Evolutionary conservation across 768 basidiomycete genomes (phyloP).

Genomic region (Suillus occidentalis): DNA sequence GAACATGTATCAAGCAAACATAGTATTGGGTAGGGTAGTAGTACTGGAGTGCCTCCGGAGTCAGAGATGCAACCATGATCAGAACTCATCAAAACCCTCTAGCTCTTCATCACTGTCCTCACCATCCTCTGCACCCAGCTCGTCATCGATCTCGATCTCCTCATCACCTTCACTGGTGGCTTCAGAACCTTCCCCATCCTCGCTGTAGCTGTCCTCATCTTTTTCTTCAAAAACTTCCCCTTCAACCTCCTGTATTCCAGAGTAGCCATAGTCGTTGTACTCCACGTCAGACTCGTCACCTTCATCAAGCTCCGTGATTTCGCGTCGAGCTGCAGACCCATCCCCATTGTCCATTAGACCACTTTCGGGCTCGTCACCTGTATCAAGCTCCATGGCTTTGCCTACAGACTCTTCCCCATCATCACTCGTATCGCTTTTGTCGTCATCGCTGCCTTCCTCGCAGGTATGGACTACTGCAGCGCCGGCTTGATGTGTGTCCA

Average conservation of each 20-base stretch:
- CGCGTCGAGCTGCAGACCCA: no score
- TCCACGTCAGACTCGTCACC: neutral
- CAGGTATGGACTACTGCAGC: neutral
- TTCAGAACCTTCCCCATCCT: neutral
- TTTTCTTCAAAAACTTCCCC: neutral
- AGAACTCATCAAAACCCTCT: no score
- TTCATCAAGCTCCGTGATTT: neutral
- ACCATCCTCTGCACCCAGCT: neutral
- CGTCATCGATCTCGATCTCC: neutral
- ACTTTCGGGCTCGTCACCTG: no score
- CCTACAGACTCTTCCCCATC: neutral
- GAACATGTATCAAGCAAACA: no score
- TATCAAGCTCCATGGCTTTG: neutral
- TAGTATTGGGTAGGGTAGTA: no score
- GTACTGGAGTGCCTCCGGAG: no score
- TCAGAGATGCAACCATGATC: no score
- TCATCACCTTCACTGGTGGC: no score
- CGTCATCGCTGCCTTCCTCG: neutral
- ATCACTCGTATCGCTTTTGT: neutral
- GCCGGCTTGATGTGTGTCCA: neutral
- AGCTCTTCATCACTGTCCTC: neutral
- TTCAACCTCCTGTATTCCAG: neutral
- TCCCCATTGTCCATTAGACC: no score
- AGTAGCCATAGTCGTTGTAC: neutral
- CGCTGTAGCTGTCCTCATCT: neutral